Evolutionary conservation across 768 basidiomycete genomes (phyloP).

Genomic region (Serendipita sp.): DNA sequence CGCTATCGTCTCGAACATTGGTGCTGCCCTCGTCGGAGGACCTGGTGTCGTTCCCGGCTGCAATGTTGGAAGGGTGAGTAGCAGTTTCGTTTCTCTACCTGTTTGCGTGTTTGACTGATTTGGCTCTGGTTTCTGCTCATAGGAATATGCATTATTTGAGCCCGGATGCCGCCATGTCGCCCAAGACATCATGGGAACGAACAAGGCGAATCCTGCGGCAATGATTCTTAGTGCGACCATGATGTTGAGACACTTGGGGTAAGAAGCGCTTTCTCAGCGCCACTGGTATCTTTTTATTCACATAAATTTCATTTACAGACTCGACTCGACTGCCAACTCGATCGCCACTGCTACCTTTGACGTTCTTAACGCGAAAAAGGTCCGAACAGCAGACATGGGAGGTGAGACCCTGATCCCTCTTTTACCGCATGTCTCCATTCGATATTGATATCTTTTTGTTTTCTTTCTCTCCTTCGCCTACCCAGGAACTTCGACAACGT

Average conservation of each 20-base stretch:
- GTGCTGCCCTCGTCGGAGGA: conserved; percentile 94
- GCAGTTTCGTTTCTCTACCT: neutral
- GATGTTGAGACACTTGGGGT: conserved; percentile 95
- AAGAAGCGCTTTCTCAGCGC: conserved; percentile 17
- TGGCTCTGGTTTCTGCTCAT: neutral
- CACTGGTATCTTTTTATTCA: conserved; percentile 25
- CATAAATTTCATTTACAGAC: conserved; percentile 34
- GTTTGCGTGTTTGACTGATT: too few species aligned
- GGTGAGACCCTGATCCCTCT: conserved; percentile 34
- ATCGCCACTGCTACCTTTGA: conserved; percentile 87
- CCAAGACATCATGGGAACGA: conserved; percentile 90
- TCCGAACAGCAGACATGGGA: conserved; percentile 89
- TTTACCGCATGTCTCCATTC: too few species aligned
- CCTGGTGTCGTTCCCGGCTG: conserved; percentile 96
- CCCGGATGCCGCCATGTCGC: conserved; percentile 95
- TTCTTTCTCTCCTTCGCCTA: conserved; percentile 8
- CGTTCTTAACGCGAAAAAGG: conserved; percentile 74
- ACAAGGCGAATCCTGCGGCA: conserved; percentile 91
- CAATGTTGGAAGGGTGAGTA: conserved; percentile 78
- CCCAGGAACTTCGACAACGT: conserved; percentile 72
- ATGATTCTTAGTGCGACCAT: conserved; percentile 96
- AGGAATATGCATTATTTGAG: conserved; percentile 97
- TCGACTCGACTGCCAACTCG: conserved; percentile 82
- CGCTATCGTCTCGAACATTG: conserved; percentile 95
- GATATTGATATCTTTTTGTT: neutral